These are phyloP conservation scores for Malania oleifera DNA, from an alignment of 164 flowering plant species.

Conservation along the genomic window DNA sequence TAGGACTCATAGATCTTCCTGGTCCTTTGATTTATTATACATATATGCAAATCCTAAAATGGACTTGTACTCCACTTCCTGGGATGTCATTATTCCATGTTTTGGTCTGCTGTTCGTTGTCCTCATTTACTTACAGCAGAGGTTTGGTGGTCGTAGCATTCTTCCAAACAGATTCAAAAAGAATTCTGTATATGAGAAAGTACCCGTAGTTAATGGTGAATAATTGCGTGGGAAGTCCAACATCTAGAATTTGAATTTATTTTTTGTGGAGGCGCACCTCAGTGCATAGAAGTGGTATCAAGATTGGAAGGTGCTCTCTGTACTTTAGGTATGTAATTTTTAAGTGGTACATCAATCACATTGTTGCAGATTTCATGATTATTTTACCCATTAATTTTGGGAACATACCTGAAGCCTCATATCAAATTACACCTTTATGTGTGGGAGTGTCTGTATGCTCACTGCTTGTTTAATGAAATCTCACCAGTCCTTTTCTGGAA, in stretches of 20 bases:
- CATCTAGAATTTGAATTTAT: neutral
- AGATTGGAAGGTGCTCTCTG: too few relatives aligned
- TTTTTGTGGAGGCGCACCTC: too few relatives aligned
- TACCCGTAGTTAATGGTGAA: conserved; percentile 22
- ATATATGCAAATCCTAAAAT: conserved; percentile 34
- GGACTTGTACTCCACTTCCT: conserved; percentile 39
- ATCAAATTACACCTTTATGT: too few relatives aligned
- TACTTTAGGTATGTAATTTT: too few relatives aligned
- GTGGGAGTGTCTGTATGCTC: too few relatives aligned
- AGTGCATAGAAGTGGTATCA: too few relatives aligned
- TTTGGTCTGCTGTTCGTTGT: conserved; percentile 30
- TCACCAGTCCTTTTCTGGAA: too few relatives aligned
- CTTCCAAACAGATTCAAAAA: conserved; percentile 30
- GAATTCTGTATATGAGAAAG: conserved; percentile 29
- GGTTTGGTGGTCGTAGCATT: conserved; percentile 31
- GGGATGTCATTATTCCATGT: conserved; percentile 35
- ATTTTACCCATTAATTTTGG: neutral
- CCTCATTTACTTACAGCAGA: conserved; percentile 34
- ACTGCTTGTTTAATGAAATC: too few relatives aligned
- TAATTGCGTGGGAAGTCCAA: conserved; percentile 10
- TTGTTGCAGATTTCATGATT: too few relatives aligned
- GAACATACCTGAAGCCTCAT: too few relatives aligned
- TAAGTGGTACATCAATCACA: too few relatives aligned
- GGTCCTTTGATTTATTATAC: conserved; percentile 21
- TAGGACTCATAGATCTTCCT: conserved; percentile 23